A percentile compares a stretch with the other conserved stretches of the same genome.
Evolutionary conservation across 208 protist species (phyloP).

Genomic region (Leishmania tarentolae): DNA sequence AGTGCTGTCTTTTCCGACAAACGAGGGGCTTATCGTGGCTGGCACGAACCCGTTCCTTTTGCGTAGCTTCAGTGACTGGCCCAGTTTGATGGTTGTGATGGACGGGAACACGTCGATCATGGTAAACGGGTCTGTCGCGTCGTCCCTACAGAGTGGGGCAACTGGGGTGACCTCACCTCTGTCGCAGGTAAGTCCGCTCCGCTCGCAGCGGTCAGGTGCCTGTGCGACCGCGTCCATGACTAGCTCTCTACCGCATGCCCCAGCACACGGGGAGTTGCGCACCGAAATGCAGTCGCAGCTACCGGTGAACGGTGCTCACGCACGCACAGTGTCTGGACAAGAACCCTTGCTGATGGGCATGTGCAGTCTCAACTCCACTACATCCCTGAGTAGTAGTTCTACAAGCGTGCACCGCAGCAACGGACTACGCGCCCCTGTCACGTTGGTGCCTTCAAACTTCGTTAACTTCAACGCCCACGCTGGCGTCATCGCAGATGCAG

Average conservation of each 20-base stretch:
- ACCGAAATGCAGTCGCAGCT: constrained; percentile 6
- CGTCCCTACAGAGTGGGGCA: background rate
- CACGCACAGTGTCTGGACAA: background rate
- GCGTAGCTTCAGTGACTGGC: constrained; percentile 80
- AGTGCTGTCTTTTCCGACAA: constrained; percentile 55
- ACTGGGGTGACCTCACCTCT: background rate
- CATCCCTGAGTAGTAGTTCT: background rate
- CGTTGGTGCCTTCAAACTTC: constrained; percentile 1
- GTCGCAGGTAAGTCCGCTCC: background rate
- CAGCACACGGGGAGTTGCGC: constrained; percentile 14
- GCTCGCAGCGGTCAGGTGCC: background rate
- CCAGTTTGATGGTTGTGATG: constrained; percentile 62
- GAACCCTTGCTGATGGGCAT: background rate
- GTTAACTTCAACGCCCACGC: background rate
- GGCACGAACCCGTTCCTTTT: constrained; percentile 86
- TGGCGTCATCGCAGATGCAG: background rate
- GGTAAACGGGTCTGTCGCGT: constrained; percentile 30
- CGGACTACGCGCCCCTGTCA: background rate
- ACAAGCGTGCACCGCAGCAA: background rate
- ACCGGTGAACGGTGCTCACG: background rate
- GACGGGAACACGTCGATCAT: constrained; percentile 42
- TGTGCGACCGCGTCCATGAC: background rate
- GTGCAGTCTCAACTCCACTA: constrained; percentile 1
- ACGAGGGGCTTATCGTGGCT: constrained; percentile 62
- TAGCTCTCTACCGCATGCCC: background rate